Evolutionary conservation across 192 early-diverging fungal genomes (phyloP).

Genomic region (Entomortierella chlamydospora): DNA sequence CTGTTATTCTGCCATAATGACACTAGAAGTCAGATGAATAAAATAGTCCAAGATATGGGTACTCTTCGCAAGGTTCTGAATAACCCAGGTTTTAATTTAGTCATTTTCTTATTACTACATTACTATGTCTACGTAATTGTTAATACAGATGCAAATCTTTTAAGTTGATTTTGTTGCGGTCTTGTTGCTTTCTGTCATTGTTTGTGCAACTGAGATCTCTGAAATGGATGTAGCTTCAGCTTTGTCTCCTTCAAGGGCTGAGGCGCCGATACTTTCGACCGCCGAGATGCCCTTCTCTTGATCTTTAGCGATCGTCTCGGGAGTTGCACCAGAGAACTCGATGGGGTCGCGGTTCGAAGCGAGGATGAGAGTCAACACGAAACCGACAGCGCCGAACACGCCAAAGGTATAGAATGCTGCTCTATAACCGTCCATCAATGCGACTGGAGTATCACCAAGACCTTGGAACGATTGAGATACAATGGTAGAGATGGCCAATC

Average conservation of each 20-base stretch:
- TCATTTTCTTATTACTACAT: too few species aligned
- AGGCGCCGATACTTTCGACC: conserved; percentile 3
- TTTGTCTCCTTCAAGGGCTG: conserved; percentile 9
- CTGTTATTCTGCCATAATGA: too few species aligned
- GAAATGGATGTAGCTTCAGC: not conserved
- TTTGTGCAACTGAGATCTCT: not conserved
- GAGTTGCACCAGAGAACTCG: conserved; percentile 9
- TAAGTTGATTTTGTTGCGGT: too few species aligned
- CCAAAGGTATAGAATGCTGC: conserved; percentile 37
- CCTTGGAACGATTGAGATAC: conserved; percentile 18
- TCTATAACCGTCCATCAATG: conserved; percentile 34
- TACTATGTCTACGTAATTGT: too few species aligned
- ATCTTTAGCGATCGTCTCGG: conserved; percentile 5
- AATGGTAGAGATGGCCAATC: conserved; percentile 51
- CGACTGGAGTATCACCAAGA: not conserved
- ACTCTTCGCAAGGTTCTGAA: too few species aligned
- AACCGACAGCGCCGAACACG: conserved; percentile 17
- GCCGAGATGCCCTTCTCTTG: conserved; percentile 15
- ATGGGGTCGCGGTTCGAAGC: conserved; percentile 24
- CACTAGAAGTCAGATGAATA: too few species aligned
- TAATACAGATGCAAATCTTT: too few species aligned
- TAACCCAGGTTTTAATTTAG: too few species aligned
- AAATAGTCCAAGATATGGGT: too few species aligned
- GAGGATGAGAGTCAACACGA: conserved; percentile 7
- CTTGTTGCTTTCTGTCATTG: not conserved